phyloP scores from a whole-genome alignment of 163 green algal genomes.

The Scenedesmus sp. region DNA sequence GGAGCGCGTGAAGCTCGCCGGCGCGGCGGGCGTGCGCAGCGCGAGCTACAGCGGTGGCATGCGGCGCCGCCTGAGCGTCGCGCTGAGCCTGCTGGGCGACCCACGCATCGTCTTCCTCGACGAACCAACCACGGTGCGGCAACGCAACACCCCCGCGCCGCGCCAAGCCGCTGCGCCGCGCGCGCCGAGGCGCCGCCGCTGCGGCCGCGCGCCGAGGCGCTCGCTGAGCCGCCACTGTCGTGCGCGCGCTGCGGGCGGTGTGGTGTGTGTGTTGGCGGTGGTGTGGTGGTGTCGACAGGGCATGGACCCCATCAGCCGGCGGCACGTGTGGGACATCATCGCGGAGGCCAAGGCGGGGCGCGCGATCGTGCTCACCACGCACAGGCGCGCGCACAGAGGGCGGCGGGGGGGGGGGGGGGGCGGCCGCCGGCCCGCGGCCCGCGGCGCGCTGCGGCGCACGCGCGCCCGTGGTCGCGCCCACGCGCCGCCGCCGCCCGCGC shows the following conservation, averaged over 20 bases:
- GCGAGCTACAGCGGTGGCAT: conserved; percentile 80
- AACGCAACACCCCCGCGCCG: too few species aligned
- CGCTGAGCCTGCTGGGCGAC: conserved; percentile 80
- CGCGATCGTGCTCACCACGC: conserved; percentile 87
- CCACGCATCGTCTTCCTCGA: conserved; percentile 86
- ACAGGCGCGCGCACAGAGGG: too few species aligned
- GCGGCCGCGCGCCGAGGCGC: too few species aligned
- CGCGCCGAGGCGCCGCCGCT: too few species aligned
- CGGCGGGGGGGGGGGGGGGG: too few species aligned
- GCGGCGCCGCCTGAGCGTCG: conserved; percentile 80
- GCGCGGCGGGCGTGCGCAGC: conserved; percentile 57
- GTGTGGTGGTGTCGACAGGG: too few species aligned
- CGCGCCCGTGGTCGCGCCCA: too few species aligned
- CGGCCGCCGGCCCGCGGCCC: too few species aligned
- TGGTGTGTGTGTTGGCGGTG: not conserved
- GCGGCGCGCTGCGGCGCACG: too few species aligned
- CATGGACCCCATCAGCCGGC: conserved; percentile 70
- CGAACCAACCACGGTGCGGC: conserved; percentile 89
- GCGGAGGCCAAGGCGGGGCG: conserved; percentile 27
- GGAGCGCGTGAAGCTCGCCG: conserved; percentile 61
- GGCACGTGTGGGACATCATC: conserved; percentile 5
- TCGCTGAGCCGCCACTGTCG: too few species aligned
- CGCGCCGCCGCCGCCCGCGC: too few species aligned
- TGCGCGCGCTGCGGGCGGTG: not conserved
- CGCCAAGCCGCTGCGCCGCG: too few species aligned